Conservation (phyloP, 495 filamentous ascomycete species). For the Aspergillus haitiensis region DNA sequence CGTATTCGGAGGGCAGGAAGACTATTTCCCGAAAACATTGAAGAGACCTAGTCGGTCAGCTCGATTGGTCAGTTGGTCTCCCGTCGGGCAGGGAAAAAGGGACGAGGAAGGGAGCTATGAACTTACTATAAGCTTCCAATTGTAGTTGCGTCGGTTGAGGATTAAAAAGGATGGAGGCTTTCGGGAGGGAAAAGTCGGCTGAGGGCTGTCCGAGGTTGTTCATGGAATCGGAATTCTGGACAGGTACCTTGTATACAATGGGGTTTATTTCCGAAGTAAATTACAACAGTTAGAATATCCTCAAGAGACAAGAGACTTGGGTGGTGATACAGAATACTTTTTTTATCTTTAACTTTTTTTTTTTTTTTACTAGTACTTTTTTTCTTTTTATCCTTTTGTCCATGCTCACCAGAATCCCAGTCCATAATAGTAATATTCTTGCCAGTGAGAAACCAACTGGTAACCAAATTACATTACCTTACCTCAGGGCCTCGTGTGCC, state of each 20-base stretch:
- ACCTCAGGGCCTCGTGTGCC: too few species aligned
- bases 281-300: too few species aligned
- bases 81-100: neutral
- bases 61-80: slow-evolving; percentile 12
- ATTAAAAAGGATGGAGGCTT: slow-evolving; percentile 16
- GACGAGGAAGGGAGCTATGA: neutral
- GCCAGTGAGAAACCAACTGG: too few species aligned
- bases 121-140: slow-evolving; percentile 13
- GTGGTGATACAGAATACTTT: too few species aligned
- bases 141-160: slow-evolving; percentile 11
- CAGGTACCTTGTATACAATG: slow-evolving; percentile 3
- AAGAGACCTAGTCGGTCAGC: slow-evolving; percentile 9
- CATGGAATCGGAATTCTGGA: slow-evolving; percentile 4
- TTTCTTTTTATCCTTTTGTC: too few species aligned
- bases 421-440: too few species aligned
- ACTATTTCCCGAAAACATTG: slow-evolving; percentile 12
- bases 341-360: too few species aligned
- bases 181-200: slow-evolving; percentile 14
- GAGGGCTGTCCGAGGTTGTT: slow-evolving; percentile 16
- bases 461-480: too few species aligned
- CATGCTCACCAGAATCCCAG: too few species aligned
- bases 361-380: too few species aligned
- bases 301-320: too few species aligned
- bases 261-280: neutral
- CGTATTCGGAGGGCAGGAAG: slow-evolving; percentile 17